Evolutionary conservation across 495 filamentous ascomycete species (phyloP).

Genomic region (Daldinia concentrica): DNA sequence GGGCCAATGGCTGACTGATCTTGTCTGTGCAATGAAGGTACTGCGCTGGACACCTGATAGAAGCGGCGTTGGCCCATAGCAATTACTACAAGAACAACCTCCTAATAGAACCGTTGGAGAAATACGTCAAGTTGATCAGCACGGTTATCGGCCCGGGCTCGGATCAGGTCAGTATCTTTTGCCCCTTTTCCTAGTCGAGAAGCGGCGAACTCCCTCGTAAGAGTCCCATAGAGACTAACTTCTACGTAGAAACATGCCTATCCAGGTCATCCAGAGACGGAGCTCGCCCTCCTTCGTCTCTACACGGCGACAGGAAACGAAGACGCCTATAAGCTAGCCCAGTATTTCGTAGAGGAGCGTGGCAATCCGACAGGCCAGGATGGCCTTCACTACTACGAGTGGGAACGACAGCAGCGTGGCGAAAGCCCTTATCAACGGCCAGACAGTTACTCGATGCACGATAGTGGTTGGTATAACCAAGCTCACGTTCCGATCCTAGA

Average conservation of each 20-base stretch:
- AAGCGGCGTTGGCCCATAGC: constrained; percentile 65
- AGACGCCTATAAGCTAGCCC: constrained; percentile 60
- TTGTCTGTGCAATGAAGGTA: constrained; percentile 50
- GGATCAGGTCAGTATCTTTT: constrained; percentile 47
- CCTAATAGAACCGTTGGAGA: constrained; percentile 61
- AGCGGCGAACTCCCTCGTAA: background rate
- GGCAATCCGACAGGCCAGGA: constrained; percentile 62
- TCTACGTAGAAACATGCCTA: constrained; percentile 58
- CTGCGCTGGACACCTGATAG: constrained; percentile 68
- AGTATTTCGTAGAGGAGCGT: constrained; percentile 66
- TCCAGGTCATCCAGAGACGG: constrained; percentile 69
- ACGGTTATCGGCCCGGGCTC: constrained; percentile 59
- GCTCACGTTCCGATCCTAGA: constrained; percentile 63
- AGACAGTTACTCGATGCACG: constrained; percentile 52
- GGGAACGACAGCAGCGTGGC: constrained; percentile 59
- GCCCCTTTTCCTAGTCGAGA: background rate
- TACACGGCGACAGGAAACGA: constrained; percentile 58
- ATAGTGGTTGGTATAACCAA: constrained; percentile 62
- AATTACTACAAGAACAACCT: constrained; percentile 60
- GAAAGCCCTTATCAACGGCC: constrained; percentile 59
- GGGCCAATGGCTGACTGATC: constrained; percentile 13
- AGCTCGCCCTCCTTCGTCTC: constrained; percentile 65
- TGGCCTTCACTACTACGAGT: constrained; percentile 61
- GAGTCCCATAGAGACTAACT: background rate
- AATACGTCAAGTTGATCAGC: constrained; percentile 63